Evolutionary conservation across 768 basidiomycete species (phyloP).

Genomic region (Mycena maculata): DNA sequence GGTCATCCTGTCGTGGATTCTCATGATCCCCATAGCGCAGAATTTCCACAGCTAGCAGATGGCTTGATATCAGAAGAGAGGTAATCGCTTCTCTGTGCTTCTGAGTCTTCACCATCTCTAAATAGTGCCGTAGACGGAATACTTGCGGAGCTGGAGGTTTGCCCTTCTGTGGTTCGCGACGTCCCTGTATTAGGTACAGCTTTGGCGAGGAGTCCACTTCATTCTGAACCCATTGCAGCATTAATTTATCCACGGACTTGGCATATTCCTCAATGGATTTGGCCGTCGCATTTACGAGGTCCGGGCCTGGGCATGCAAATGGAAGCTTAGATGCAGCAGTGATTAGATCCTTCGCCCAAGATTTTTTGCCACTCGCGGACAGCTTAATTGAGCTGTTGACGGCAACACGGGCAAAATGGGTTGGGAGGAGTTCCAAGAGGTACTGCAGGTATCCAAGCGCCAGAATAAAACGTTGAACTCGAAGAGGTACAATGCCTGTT

Average conservation of each 20-base stretch:
- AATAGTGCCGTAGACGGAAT: slow-evolving; percentile 13
- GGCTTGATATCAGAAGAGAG: slow-evolving; percentile 19
- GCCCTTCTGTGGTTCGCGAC: slow-evolving; percentile 21
- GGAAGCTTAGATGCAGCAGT: slow-evolving; percentile 10
- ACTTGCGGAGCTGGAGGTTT: background rate
- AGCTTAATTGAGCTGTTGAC: slow-evolving; percentile 20
- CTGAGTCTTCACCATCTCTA: slow-evolving; percentile 4
- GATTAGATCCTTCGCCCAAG: too few species aligned
- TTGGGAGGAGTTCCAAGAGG: slow-evolving; percentile 21
- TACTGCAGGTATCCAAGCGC: slow-evolving; percentile 34
- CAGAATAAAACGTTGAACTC: slow-evolving; percentile 32
- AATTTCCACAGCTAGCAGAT: slow-evolving; percentile 21
- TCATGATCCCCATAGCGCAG: slow-evolving; percentile 16
- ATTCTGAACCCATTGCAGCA: slow-evolving; percentile 5
- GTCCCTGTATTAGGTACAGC: slow-evolving; percentile 22
- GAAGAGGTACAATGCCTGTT: slow-evolving; percentile 40
- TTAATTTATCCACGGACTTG: background rate
- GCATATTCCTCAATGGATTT: background rate
- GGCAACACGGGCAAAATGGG: slow-evolving; percentile 5
- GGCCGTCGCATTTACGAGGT: background rate
- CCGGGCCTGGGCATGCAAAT: slow-evolving; percentile 5
- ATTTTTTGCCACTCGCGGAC: background rate
- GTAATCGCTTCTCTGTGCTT: slow-evolving; percentile 23
- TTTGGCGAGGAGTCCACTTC: slow-evolving; percentile 13
- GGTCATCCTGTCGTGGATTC: background rate